Evolutionary conservation across 2,329 filamentous ascomycete species (phyloP), one percentile per base, ranked within the genome.

Genomic region (Ascochyta lentis): DNA sequence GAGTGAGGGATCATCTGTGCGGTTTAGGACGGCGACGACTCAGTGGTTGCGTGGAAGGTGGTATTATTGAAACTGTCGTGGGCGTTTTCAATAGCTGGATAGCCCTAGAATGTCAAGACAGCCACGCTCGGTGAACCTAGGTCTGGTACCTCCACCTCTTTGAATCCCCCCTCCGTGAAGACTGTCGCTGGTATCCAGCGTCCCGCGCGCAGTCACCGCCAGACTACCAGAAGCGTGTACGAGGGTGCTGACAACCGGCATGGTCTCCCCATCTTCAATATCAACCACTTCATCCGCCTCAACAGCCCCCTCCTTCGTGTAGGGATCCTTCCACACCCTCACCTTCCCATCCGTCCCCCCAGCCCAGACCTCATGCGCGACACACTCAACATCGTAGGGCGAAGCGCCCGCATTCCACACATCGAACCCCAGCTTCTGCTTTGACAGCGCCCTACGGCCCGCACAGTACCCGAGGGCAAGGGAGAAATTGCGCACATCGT

Each of bases 391-490:
- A 23, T 52, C 58, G 33, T 63, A 58, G 10, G 70, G 73, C 24
- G 67, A 65, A 4, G 19, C 71, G 41, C 47, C 72, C 42, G 58
- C 70, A 38, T 59, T 66, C 57, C 77, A 75, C 5, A 87, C 63
- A 68, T 87, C 83, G 26, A 86, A 77, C 2, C 81, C 80, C 54
- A 88, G 68, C n/a, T 80, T 78, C 71, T 87, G 84, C 44, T 82
- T 83, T 2, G 83, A 85, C 7, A 71, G 33, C 6, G 79, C 79
- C 4, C 70, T 67, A 4, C 80, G 56, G 0, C 78, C 79, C 0
- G 47, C 60, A 42, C 86, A 73, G 70, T 80, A 82, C 1, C 78
- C 79, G 3, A 88, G 69, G 24, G 81, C 68, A 49, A 80, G 76
- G 0, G 79, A 78, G 1, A 80, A 80, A n/a, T 81, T 79, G 15